phyloP scores from a whole-genome alignment of 108 stramenopile genomes.

The Stephanodiscus triporus region DNA sequence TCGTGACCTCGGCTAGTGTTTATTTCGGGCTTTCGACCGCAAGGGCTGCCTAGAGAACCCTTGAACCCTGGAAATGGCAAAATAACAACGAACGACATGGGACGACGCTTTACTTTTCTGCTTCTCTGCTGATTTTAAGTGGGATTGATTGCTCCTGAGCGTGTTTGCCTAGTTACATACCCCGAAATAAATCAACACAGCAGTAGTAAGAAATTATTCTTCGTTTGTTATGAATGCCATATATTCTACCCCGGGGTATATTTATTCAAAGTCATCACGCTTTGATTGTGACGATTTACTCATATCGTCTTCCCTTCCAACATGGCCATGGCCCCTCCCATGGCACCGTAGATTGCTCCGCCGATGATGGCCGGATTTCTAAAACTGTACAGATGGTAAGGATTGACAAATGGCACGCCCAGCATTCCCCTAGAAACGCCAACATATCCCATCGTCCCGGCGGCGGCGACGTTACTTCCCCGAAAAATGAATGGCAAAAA shows the following conservation, averaged over 20 bases:
- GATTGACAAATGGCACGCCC: slow-evolving; percentile 61
- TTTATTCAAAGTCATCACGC: too few species aligned
- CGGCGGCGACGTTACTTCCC: slow-evolving; percentile 44
- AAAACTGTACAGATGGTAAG: slow-evolving; percentile 24
- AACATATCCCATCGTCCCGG: slow-evolving; percentile 56
- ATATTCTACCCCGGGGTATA: too few species aligned
- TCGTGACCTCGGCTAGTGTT: background rate
- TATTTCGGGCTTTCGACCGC: background rate
- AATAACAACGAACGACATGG: too few species aligned
- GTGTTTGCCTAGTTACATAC: too few species aligned
- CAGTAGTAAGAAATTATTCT: too few species aligned
- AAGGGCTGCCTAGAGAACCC: background rate
- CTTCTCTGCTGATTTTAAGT: too few species aligned
- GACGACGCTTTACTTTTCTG: too few species aligned
- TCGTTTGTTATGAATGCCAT: too few species aligned
- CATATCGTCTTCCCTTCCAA: slow-evolving; percentile 40
- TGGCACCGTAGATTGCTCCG: slow-evolving; percentile 41
- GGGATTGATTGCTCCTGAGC: too few species aligned
- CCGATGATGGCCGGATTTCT: slow-evolving; percentile 38
- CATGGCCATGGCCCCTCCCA: slow-evolving; percentile 37
- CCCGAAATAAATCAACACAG: too few species aligned
- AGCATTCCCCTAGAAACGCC: slow-evolving; percentile 53
- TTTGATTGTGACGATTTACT: background rate
- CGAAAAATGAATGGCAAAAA: background rate
- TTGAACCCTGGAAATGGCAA: too few species aligned